Base-by-base conservation (phyloP, 2,329 filamentous ascomycete species). In the Alternaria sp. region DNA sequence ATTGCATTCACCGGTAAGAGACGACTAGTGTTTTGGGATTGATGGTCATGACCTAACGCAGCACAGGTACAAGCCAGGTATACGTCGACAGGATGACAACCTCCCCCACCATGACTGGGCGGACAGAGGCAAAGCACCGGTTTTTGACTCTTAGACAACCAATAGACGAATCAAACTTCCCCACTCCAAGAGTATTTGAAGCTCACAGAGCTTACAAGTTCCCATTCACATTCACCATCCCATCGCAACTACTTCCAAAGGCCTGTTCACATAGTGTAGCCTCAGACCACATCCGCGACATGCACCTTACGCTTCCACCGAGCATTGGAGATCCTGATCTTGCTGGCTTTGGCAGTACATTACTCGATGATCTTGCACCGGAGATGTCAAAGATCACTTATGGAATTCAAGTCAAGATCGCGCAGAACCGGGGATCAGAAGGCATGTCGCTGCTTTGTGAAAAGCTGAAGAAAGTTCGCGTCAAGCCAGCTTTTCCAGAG, bases 91-190 rank as follows among this genome's bases (percentile, higher is more conserved):
- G 84, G 54, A 76, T 86, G 43, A 82, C 82, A 4, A 80, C 82
- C 4, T 79, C 84, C 6, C 81, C 85, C 4, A 81, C 85, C 32
- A 80, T 86, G 52, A 82, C 83, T 18, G 84, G 84, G 45, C 82
- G 84, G 16, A 83, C 84, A 20, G 85, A 86, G 63, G 85, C 86
- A 22, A 82, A 80, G 49, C 87, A 89, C 61, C 84, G 83, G 18
- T 91, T 90, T 68, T 78, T 91, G 36, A 87, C 85, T 61, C 81
- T 91, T 28, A 82, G 81, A 59, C 88, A 90, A 71, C 89, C 89
- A 4, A 84, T 89, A 36, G 74, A 84, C 43, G 74, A 84, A 3
- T 71, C 78, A 16, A 74, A 78, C n/a, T 85, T 88, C 59, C 88
- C 88, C 0, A 80, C 81, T 34, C 83, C 86, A 38, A 81, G 84